Conservation (phyloP, 2,329 filamentous ascomycete species). For the Fusarium torulosum region DNA sequence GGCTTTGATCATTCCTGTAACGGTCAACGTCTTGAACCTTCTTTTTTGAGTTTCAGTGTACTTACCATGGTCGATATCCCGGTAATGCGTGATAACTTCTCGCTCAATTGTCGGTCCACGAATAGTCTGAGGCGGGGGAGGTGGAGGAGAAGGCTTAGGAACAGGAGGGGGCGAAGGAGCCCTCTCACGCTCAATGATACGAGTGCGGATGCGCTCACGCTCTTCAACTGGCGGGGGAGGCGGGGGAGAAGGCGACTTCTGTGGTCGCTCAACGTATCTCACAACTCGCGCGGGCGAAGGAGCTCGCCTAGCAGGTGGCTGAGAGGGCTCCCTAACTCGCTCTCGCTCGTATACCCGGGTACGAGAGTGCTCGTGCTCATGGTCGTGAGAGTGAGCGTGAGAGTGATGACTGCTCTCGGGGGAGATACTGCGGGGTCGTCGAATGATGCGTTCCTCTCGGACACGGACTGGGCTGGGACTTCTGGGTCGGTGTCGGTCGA, state of each 20-base stretch:
- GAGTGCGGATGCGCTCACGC: conserved; percentile 61
- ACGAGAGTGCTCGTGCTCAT: conserved; percentile 56
- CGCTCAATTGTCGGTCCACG: conserved; percentile 84
- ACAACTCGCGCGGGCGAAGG: conserved; percentile 54
- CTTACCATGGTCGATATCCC: conserved; percentile 88
- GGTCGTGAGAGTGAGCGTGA: conserved; percentile 49
- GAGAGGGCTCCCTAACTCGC: conserved; percentile 55
- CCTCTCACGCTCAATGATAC: conserved; percentile 62
- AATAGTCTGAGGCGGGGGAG: conserved; percentile 74
- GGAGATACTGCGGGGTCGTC: conserved; percentile 59
- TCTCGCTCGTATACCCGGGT: conserved; percentile 45
- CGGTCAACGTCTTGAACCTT: conserved; percentile 23
- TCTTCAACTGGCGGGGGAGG: conserved; percentile 47
- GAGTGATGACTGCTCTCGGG: conserved; percentile 48
- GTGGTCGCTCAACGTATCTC: conserved; percentile 57
- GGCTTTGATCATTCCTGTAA: conserved; percentile 59
- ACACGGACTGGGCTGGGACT: conserved; percentile 59
- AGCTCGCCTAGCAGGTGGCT: conserved; percentile 55
- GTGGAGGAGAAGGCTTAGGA: conserved; percentile 65
- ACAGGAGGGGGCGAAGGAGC: conserved; percentile 53
- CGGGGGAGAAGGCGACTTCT: conserved; percentile 52
- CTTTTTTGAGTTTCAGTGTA: background rate
- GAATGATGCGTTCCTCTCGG: conserved; percentile 59
- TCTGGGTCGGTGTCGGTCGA: conserved; percentile 62
- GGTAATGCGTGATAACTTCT: conserved; percentile 89